phyloP scores from a whole-genome alignment of 1,139 yeast species.

The Saccharomyces pastorianus region DNA sequence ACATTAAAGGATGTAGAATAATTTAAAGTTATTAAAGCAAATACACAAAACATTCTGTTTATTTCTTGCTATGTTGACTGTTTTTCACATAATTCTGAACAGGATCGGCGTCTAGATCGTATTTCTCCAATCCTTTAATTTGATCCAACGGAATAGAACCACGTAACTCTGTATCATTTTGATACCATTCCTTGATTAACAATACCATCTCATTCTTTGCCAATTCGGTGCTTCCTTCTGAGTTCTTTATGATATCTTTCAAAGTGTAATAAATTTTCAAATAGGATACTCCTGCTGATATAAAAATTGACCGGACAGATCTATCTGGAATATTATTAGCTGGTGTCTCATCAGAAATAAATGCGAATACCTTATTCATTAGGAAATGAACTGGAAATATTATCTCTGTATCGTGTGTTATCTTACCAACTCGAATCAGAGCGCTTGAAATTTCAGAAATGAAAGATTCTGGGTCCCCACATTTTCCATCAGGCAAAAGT shows the following conservation, averaged over 20 bases:
- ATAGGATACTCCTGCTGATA: constrained; percentile 62
- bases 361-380: constrained; percentile 43
- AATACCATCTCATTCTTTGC: constrained; percentile 53
- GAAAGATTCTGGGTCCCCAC: constrained; percentile 27
- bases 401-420: constrained; percentile 49
- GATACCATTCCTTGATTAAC: constrained; percentile 59
- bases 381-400: constrained; percentile 76
- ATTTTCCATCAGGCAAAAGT: constrained; percentile 20
- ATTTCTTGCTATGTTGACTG: constrained; percentile 15
- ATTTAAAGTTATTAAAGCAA: background rate
- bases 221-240: constrained; percentile 40
- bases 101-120: constrained; percentile 28
- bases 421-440: constrained; percentile 42
- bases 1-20: background rate
- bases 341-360: constrained; percentile 31
- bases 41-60: background rate
- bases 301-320: constrained; percentile 58
- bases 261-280: constrained; percentile 63
- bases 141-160: constrained; percentile 39
- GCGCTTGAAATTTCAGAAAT: constrained; percentile 34
- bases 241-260: constrained; percentile 60
- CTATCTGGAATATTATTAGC: constrained; percentile 36
- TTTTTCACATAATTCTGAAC: constrained; percentile 27
- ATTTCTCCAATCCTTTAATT: constrained; percentile 20
- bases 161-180: constrained; percentile 51